These are phyloP conservation scores for Alnus rubra DNA, from an alignment of 306 rosid species.

Conservation along the genomic window DNA sequence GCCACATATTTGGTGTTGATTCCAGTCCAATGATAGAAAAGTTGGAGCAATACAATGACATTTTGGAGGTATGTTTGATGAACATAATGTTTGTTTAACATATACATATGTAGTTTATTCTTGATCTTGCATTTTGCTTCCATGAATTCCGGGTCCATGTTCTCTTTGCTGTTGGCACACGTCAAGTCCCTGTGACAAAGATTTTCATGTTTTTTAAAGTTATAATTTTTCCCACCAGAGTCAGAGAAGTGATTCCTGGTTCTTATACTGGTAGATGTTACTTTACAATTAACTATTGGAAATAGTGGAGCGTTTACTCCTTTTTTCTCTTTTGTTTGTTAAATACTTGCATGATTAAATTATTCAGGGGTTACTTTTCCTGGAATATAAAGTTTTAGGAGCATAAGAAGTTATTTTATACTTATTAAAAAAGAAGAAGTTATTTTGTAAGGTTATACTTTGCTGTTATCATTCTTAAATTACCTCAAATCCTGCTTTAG, in stretches of 20 bases:
- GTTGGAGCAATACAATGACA: slow-evolving; percentile 79
- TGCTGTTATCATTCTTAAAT: background rate
- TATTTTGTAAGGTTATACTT: background rate
- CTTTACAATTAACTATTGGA: background rate
- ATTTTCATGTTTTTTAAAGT: background rate
- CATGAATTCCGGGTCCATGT: slow-evolving; percentile 14
- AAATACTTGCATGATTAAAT: background rate
- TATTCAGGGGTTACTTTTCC: background rate
- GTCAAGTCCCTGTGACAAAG: background rate
- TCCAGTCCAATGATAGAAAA: slow-evolving; percentile 86
- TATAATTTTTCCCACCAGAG: background rate
- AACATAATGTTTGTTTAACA: background rate
- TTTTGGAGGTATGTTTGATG: slow-evolving; percentile 59
- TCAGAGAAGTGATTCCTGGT: background rate
- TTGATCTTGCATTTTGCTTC: background rate
- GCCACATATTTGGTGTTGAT: slow-evolving; percentile 97
- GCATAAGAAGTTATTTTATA: background rate
- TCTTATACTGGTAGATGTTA: background rate
- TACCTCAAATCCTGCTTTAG: background rate
- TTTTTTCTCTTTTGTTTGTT: background rate
- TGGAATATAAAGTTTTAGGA: slow-evolving; percentile 10
- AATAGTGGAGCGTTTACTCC: background rate
- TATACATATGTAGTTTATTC: background rate
- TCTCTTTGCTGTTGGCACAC: slow-evolving; percentile 8
- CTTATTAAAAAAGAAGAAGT: background rate